Evolutionary conservation across 139 green algal genomes (phyloP).

Genomic region (Tetraselmis chui): DNA sequence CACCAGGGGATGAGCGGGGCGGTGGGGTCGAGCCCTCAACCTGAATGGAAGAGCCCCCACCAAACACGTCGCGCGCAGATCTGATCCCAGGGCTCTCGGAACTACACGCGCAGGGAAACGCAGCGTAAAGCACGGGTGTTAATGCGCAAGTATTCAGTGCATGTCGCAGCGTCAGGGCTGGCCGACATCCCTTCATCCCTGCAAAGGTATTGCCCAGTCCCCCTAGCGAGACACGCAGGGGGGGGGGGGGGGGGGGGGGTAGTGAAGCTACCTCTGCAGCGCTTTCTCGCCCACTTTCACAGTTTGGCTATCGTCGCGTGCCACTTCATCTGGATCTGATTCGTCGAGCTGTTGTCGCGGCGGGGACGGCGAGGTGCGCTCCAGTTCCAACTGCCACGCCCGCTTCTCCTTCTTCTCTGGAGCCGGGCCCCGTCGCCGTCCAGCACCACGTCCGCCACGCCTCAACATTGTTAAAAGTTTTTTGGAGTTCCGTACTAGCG

Average conservation of each 20-base stretch:
- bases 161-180: not conserved
- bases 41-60: not conserved
- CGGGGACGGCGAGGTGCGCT: not conserved
- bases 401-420: not conserved
- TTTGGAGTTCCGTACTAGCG: too few species aligned
- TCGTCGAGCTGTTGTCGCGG: not conserved
- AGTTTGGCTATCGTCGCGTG: not conserved
- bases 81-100: not conserved
- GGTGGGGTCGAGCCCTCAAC: not conserved
- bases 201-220: not conserved
- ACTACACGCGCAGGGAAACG: not conserved
- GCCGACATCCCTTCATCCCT: not conserved
- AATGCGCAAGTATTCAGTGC: too few species aligned
- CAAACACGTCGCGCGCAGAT: not conserved
- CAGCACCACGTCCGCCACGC: too few species aligned
- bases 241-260: too few species aligned
- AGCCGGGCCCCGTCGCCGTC: too few species aligned
- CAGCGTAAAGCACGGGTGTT: too few species aligned
- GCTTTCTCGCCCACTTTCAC: too few species aligned
- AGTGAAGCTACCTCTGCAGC: too few species aligned
- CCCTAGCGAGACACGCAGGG: not conserved
- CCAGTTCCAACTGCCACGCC: not conserved
- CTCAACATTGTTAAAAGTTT: too few species aligned
- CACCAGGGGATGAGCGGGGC: not conserved
- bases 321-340: not conserved